Percentiles rank a stretch among this genome's conserved stretches.
Conservation (phyloP, 352 stramenopile genomes). For the Pseudoperonospora humuli region DNA sequence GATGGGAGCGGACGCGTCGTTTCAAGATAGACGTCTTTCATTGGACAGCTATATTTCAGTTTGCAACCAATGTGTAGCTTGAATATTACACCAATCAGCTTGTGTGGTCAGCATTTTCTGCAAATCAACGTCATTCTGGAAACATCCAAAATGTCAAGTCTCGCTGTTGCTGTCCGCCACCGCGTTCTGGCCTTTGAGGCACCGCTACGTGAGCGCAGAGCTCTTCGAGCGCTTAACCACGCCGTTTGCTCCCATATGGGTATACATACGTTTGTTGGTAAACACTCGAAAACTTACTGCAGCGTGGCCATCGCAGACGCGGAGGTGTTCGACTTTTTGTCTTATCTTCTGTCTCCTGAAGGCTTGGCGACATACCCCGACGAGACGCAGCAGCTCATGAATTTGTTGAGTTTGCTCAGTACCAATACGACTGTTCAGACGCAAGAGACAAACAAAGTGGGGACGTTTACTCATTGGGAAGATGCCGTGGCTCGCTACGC, state of each 20-base stretch:
- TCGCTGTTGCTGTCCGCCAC: constrained; percentile 30
- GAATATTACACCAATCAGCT: constrained; percentile 1
- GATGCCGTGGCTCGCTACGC: constrained; percentile 18
- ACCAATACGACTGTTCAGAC: constrained; percentile 1
- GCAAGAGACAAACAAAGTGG: background rate
- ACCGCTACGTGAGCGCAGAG: constrained; percentile 24
- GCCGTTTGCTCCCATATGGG: background rate
- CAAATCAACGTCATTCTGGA: constrained; percentile 13
- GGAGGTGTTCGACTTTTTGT: constrained; percentile 28
- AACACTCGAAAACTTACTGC: background rate
- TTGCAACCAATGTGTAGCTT: background rate
- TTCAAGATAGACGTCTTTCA: constrained; percentile 12
- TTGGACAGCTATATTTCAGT: too few species aligned
- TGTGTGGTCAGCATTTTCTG: constrained; percentile 3
- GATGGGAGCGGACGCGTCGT: too few species aligned
- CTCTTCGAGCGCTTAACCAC: constrained; percentile 15
- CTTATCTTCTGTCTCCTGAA: constrained; percentile 22
- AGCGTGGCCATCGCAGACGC: constrained; percentile 30
- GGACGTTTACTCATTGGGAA: constrained; percentile 11
- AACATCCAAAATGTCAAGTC: constrained; percentile 10
- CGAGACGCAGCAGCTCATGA: constrained; percentile 20
- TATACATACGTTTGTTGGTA: background rate
- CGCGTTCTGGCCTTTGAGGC: constrained; percentile 38
- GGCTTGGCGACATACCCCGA: constrained; percentile 16
- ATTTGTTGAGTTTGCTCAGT: background rate